Percentiles rank a stretch among this genome's conserved stretches.
phyloP scores from a whole-genome alignment of 768 basidiomycete genomes.

The Agrocybe chaxingu region DNA sequence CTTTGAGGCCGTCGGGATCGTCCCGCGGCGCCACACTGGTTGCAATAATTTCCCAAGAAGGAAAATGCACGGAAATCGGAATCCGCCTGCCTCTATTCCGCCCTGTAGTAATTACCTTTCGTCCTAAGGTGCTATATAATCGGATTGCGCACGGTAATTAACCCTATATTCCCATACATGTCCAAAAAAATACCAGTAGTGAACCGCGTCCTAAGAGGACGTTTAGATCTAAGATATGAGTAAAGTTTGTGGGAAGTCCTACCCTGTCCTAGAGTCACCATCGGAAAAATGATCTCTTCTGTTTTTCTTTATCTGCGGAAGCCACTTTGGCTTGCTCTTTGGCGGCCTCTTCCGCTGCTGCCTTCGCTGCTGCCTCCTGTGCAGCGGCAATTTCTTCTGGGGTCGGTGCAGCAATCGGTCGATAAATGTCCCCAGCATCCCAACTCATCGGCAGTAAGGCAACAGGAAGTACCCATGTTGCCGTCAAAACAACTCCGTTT shows the following conservation, averaged over 20 bases:
- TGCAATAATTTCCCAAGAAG: too few relatives aligned
- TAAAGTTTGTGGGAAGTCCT: background rate
- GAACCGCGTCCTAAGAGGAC: too few relatives aligned
- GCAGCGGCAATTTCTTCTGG: conserved; percentile 17
- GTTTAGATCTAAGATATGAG: background rate
- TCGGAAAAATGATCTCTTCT: conserved; percentile 19
- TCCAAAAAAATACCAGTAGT: too few relatives aligned
- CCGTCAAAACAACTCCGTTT: conserved; percentile 75
- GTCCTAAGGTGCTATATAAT: too few relatives aligned
- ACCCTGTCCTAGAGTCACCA: conserved; percentile 12
- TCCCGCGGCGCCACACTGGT: too few relatives aligned
- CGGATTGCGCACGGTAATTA: too few relatives aligned
- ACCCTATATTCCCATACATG: too few relatives aligned
- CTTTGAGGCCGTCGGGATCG: too few relatives aligned
- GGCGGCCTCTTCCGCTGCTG: conserved; percentile 10
- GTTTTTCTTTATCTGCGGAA: conserved; percentile 1
- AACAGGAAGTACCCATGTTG: conserved; percentile 80
- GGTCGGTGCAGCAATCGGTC: conserved; percentile 24
- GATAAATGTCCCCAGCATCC: conserved; percentile 48
- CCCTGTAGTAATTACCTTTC: too few relatives aligned
- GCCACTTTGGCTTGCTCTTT: conserved; percentile 6
- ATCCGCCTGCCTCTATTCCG: too few relatives aligned
- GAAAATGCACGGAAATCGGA: too few relatives aligned
- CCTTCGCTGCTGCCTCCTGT: conserved; percentile 4
- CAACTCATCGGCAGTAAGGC: conserved; percentile 73